These are phyloP conservation scores for Phlebiopsis flavidoalba DNA, from an alignment of 768 basidiomycete species.

Conservation along the genomic window DNA sequence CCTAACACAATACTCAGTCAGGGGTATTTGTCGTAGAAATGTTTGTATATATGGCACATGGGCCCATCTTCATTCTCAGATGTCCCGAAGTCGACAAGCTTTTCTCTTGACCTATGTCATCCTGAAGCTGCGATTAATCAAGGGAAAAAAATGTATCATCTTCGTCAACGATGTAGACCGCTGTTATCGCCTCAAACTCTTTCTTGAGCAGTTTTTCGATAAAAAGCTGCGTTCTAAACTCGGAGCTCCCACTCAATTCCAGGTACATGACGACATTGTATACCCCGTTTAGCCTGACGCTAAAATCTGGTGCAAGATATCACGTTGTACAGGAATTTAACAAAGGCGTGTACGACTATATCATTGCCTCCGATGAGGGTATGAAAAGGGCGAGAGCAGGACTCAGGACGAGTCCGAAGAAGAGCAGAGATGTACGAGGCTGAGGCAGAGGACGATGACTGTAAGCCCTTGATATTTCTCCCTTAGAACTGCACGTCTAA, in stretches of 20 bases:
- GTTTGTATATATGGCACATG: not conserved
- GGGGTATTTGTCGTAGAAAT: constrained; percentile 34
- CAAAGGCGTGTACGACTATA: constrained; percentile 96
- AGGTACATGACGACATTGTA: constrained; percentile 38
- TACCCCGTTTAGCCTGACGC: too few relatives aligned
- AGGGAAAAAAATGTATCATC: constrained; percentile 92
- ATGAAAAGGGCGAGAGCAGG: constrained; percentile 47
- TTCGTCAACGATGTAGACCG: constrained; percentile 97
- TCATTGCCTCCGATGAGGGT: constrained; percentile 95
- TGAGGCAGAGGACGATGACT: constrained; percentile 19
- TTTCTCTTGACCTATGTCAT: constrained; percentile 95
- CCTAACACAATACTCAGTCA: constrained; percentile 82
- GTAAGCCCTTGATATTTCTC: constrained; percentile 19
- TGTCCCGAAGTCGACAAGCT: constrained; percentile 95
- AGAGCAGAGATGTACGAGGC: constrained; percentile 23
- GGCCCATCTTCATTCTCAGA: constrained; percentile 28
- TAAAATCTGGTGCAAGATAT: constrained; percentile 48
- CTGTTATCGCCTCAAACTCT: constrained; percentile 93
- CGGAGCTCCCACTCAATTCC: constrained; percentile 92
- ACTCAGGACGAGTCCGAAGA: constrained; percentile 37
- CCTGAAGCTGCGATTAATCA: constrained; percentile 91
- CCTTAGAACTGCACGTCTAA: not conserved
- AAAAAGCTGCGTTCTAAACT: constrained; percentile 93
- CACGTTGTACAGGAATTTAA: constrained; percentile 99
- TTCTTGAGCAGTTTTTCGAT: constrained; percentile 97